Conservation (phyloP, 2,329 filamentous ascomycete genomes). For the Corniculantispora saksenae region DNA sequence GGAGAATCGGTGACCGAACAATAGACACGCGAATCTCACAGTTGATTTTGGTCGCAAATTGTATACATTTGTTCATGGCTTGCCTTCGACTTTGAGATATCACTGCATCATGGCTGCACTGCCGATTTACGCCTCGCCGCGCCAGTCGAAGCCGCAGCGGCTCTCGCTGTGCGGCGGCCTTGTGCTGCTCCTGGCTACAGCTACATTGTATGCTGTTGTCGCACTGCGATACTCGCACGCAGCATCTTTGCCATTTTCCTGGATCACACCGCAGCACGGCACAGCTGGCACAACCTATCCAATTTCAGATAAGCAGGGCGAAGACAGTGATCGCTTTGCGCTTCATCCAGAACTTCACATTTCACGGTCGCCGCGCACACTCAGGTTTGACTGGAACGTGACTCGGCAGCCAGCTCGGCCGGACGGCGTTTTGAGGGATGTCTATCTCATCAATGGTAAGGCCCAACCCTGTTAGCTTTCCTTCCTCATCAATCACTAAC, state of each 20-base stretch:
- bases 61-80: background rate
- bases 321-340: slow-evolving; percentile 1
- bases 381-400: slow-evolving; percentile 18
- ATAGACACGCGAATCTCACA: background rate
- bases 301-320: background rate
- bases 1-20: background rate
- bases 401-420: slow-evolving; percentile 16
- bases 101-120: background rate
- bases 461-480: no score
- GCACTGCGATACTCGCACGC: slow-evolving; percentile 6
- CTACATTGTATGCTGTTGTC: background rate
- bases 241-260: background rate
- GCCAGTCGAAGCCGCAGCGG: background rate
- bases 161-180: slow-evolving; percentile 9
- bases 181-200: slow-evolving; percentile 1
- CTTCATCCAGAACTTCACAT: slow-evolving; percentile 18
- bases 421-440: slow-evolving; percentile 18
- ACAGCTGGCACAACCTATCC: background rate
- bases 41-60: background rate
- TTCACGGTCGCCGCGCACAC: slow-evolving; percentile 10
- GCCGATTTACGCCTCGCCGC: background rate
- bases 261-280: background rate
- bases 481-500: background rate
- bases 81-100: background rate
- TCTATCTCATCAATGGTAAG: slow-evolving; percentile 22